A percentile compares a stretch with the other conserved stretches of the same genome.
Evolutionary conservation across 176 grass and related monocot species (phyloP).

Genomic region (Pharus latifolius): DNA sequence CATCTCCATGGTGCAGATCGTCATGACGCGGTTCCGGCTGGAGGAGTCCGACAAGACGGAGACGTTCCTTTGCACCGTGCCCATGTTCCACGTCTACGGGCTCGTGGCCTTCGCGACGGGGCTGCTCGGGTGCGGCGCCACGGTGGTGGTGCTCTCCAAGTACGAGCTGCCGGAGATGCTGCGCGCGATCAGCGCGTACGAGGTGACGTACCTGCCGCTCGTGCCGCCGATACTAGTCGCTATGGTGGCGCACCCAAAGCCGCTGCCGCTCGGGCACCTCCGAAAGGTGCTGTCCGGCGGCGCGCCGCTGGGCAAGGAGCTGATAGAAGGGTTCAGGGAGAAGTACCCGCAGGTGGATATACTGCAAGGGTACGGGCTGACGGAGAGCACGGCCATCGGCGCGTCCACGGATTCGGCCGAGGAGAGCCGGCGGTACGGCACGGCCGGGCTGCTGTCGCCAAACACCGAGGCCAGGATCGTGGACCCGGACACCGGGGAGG

Average conservation of each 20-base stretch:
- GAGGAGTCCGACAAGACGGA: conserved; percentile 34
- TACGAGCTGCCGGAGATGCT: conserved; percentile 84
- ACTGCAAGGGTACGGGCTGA: conserved; percentile 83
- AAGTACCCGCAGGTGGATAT: conserved; percentile 86
- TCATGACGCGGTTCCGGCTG: conserved; percentile 78
- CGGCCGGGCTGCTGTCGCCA: conserved; percentile 76
- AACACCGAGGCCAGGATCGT: conserved; percentile 87
- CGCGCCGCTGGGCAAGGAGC: conserved; percentile 67
- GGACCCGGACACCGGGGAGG: conserved; percentile 50
- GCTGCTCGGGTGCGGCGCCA: conserved; percentile 81
- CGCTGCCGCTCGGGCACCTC: conserved; percentile 48
- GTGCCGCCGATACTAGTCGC: conserved; percentile 89
- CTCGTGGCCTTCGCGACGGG: conserved; percentile 88
- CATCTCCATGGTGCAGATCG: conserved; percentile 92
- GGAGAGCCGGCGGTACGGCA: conserved; percentile 81
- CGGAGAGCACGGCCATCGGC: conserved; percentile 90
- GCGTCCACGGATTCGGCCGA: conserved; percentile 86
- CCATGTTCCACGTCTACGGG: conserved; percentile 97
- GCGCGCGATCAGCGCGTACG: conserved; percentile 47
- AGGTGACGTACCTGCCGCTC: conserved; percentile 81
- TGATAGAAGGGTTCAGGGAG: conserved; percentile 86
- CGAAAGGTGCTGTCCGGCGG: conserved; percentile 67
- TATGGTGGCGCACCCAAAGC: conserved; percentile 48
- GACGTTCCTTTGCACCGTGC: conserved; percentile 87
- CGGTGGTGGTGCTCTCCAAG: conserved; percentile 81